A percentile compares a stretch with the other conserved stretches of the same genome.
Evolutionary conservation across 2,329 filamentous ascomycete species (phyloP).

Genomic region (Ophiostoma tasmaniense): DNA sequence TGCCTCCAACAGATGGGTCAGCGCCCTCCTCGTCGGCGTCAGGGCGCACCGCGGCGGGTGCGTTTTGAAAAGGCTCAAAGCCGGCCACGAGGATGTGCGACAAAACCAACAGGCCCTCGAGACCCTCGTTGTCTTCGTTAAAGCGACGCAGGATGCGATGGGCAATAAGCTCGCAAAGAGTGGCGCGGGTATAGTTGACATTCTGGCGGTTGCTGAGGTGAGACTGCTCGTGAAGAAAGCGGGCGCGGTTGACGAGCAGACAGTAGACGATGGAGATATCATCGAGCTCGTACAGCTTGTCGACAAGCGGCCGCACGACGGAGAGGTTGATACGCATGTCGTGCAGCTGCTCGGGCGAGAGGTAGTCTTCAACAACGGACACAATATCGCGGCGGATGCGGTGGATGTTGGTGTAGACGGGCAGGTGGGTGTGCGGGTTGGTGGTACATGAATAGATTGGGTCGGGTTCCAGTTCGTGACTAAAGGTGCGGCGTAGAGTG

Average conservation of each 20-base stretch:
- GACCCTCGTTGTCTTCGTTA: constrained; percentile 66
- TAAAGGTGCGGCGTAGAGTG: constrained; percentile 28
- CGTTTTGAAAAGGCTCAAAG: constrained; percentile 80
- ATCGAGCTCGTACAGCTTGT: constrained; percentile 68
- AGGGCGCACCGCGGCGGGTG: constrained; percentile 56
- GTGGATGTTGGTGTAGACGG: constrained; percentile 72
- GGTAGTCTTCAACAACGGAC: constrained; percentile 53
- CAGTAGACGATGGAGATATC: constrained; percentile 82
- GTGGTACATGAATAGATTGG: constrained; percentile 45
- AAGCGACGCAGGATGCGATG: constrained; percentile 69
- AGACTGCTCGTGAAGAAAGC: constrained; percentile 70
- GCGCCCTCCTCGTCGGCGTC: constrained; percentile 37
- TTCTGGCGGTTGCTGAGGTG: constrained; percentile 71
- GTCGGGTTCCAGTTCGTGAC: constrained; percentile 31
- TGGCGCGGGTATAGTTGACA: constrained; percentile 68
- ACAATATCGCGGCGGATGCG: constrained; percentile 57
- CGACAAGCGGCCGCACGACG: constrained; percentile 72
- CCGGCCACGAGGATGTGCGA: constrained; percentile 74
- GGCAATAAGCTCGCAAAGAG: constrained; percentile 72
- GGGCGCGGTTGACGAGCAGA: constrained; percentile 69
- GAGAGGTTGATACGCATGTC: constrained; percentile 75
- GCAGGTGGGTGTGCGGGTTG: constrained; percentile 54
- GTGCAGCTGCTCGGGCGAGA: constrained; percentile 66
- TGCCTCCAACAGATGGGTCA: constrained; percentile 26
- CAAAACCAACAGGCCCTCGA: constrained; percentile 61